phyloP scores from a whole-genome alignment of 495 filamentous ascomycete species.

The Podospora australis region DNA sequence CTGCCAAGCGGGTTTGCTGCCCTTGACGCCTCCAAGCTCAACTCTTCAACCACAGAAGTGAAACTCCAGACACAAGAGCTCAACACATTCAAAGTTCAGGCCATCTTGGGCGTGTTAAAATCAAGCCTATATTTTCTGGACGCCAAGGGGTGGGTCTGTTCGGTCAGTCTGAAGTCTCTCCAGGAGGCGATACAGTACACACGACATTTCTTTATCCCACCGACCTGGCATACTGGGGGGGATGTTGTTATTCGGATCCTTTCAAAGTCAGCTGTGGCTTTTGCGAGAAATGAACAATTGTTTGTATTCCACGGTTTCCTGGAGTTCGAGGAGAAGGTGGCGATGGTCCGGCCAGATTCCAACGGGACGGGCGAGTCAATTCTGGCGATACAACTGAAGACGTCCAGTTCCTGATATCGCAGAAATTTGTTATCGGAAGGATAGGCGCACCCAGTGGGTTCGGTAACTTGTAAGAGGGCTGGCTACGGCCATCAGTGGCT shows the following conservation, averaged over 20 bases:
- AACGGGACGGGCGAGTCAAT: no score
- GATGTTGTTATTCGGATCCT: conserved; percentile 1
- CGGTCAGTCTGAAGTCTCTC: conserved; percentile 5
- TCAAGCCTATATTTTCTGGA: conserved; percentile 11
- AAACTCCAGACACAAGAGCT: neutral
- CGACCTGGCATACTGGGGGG: conserved; percentile 3
- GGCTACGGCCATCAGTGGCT: no score
- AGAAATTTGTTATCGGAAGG: no score
- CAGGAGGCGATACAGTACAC: neutral
- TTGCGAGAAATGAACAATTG: neutral
- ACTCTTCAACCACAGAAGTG: no score
- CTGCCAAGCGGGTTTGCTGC: neutral
- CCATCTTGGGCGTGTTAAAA: neutral
- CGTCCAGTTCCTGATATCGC: no score
- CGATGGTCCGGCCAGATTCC: no score
- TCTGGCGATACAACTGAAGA: no score
- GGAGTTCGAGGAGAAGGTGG: conserved; percentile 15
- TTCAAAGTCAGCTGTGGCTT: neutral
- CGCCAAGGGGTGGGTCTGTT: conserved; percentile 11
- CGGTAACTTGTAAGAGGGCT: no score
- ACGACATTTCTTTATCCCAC: conserved; percentile 18
- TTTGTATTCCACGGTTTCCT: conserved; percentile 14
- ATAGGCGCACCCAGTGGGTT: no score
- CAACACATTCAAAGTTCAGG: neutral
- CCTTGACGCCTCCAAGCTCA: neutral